Conservation (phyloP, 495 filamentous ascomycete genomes). For the Arthonia radiata region DNA sequence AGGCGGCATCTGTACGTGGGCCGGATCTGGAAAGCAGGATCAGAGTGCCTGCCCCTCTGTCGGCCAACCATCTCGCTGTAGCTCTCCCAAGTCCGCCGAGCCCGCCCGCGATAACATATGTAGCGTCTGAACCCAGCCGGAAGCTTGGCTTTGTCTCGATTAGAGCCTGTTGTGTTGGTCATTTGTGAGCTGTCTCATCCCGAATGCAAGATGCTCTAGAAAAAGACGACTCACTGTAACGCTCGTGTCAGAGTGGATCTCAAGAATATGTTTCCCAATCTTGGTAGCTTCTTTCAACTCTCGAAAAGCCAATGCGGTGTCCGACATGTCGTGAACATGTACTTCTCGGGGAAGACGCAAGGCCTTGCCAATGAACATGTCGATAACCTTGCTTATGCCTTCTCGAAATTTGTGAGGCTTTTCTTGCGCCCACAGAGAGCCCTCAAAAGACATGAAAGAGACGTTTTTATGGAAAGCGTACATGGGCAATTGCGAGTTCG, state of each 20-base stretch:
- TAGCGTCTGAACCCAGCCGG: slow-evolving; percentile 8
- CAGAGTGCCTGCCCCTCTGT: slow-evolving; percentile 8
- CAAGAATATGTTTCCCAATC: slow-evolving; percentile 4
- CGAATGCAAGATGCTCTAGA: too few relatives aligned
- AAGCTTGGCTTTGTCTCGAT: too few relatives aligned
- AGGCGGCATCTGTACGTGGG: too few relatives aligned
- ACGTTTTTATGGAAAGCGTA: too few relatives aligned
- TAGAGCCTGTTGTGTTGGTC: too few relatives aligned
- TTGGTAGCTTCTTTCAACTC: slow-evolving; percentile 6
- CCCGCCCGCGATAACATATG: slow-evolving; percentile 8
- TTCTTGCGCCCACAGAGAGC: background rate
- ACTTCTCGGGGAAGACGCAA: slow-evolving; percentile 3
- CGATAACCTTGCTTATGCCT: slow-evolving; percentile 8
- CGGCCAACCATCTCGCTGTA: slow-evolving; percentile 7
- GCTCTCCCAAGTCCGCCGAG: slow-evolving; percentile 7
- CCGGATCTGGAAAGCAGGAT: slow-evolving; percentile 4
- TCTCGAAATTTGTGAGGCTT: slow-evolving; percentile 1
- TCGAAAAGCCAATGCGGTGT: slow-evolving; percentile 8
- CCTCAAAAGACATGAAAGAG: slow-evolving; percentile 6
- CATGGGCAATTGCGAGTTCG: too few relatives aligned
- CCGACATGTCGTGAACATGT: slow-evolving; percentile 4
- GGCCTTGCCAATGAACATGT: slow-evolving; percentile 5
- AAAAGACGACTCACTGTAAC: too few relatives aligned
- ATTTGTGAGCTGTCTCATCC: too few relatives aligned
- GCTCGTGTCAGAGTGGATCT: slow-evolving; percentile 1